These are phyloP conservation scores for Nyssa sinensis DNA, from an alignment of 148 eudicot species.

Conservation along the genomic window DNA sequence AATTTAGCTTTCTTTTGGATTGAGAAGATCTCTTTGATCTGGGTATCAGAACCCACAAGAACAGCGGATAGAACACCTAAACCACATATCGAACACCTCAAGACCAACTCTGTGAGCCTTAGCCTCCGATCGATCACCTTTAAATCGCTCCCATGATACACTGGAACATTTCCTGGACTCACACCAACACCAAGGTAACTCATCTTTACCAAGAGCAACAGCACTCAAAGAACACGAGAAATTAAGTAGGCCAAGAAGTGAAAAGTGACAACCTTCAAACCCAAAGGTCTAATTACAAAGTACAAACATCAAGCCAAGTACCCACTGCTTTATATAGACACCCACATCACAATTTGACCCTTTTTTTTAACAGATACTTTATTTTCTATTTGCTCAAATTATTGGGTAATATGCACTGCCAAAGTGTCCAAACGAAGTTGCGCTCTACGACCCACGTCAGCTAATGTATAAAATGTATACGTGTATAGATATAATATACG, in stretches of 20 bases:
- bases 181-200: slow-evolving; percentile 58
- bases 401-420: too few species aligned
- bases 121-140: slow-evolving; percentile 59
- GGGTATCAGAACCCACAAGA: slow-evolving; percentile 59
- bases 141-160: slow-evolving; percentile 43
- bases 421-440: too few species aligned
- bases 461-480: background rate
- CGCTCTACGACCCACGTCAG: background rate
- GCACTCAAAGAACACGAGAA: background rate
- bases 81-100: slow-evolving; percentile 65
- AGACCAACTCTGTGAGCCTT: slow-evolving; percentile 59
- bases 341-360: background rate
- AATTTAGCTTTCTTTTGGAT: slow-evolving; percentile 71
- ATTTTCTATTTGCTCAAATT: too few species aligned
- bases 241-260: background rate
- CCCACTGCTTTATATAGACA: slow-evolving; percentile 31
- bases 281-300: too few species aligned
- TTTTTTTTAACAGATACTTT: too few species aligned
- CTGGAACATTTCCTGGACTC: slow-evolving; percentile 74
- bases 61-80: slow-evolving; percentile 59
- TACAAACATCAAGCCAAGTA: background rate
- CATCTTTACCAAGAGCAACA: slow-evolving; percentile 25
- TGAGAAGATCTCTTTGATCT: slow-evolving; percentile 70
- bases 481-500: too few species aligned
- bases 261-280: background rate